Evolutionary conservation across 129 eudicot species (phyloP), one percentile per base, ranked within the genome.

Genomic region (Chrysanthemum makinoi): DNA sequence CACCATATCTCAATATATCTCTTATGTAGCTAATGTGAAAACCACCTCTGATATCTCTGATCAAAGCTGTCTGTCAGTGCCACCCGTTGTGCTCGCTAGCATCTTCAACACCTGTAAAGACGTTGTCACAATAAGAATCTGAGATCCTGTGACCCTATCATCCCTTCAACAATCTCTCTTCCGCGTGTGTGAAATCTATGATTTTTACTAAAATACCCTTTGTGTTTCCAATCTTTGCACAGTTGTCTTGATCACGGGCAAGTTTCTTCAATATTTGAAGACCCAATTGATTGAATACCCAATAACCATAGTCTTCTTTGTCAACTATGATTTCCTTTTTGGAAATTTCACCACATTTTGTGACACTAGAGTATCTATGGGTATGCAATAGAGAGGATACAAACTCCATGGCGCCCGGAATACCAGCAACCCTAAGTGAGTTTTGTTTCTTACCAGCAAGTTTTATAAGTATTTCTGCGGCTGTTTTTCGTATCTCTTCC

Each of bases 221-320:
- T 15, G 96, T 86, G 72, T 84, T 86, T 5, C 98, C 98, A n/a
- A 91, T 91, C 79, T 86, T 88, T 10, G 86, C 94, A 65, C 98
- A 91, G 18, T 86, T 88, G 44, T 35, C 44, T 5, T 35, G 44
- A 35, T 35, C 44, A 35, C 44, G 44, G 44, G 44, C 44, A 35
- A 91, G 89, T 75, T 91, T 91, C 88, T 91, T 91, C 65, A 91
- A 73, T 33, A 91, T 86, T 4, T 77, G 84, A 16, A 91, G 89
- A 9, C 94, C 98, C 72, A 91, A 57, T 65, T 86, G 91, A 57
- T 86, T 88, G 68, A 86, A 86, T 14, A 72, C 78, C 97, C 96
- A 91, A 55, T 80, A 72, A 5, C 83, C 83, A 30, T 83, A 86
- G 19, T 79, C 62, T 20, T 88, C 85, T 24, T 78, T 67, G 74